phyloP scores from a whole-genome alignment of 805 yeast genomes.

The Cyberlindnera mississippiensis region DNA sequence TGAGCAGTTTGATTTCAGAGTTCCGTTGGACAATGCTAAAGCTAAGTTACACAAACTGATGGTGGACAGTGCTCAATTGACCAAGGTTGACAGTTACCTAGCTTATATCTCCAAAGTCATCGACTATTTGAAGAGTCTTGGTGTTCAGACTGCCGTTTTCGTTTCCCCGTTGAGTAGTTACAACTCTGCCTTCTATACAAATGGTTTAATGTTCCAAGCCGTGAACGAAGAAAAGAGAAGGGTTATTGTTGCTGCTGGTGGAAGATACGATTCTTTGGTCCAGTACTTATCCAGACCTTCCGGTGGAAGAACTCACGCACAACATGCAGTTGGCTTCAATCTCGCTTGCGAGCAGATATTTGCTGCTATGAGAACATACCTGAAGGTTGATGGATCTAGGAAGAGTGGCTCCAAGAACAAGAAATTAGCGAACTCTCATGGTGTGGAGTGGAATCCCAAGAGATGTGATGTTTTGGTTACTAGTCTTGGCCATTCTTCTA shows the following conservation, averaged over 20 bases:
- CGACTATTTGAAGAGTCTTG: constrained; percentile 50
- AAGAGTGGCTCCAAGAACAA: constrained; percentile 29
- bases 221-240: constrained; percentile 53
- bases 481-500: constrained; percentile 49
- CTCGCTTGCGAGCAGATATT: constrained; percentile 69
- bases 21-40: constrained; percentile 62
- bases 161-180: constrained; percentile 83
- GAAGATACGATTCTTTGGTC: constrained; percentile 80
- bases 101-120: constrained; percentile 58
- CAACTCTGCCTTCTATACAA: constrained; percentile 71
- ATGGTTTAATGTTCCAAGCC: constrained; percentile 87
- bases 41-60: constrained; percentile 61
- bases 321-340: constrained; percentile 82
- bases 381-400: constrained; percentile 33
- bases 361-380: constrained; percentile 45
- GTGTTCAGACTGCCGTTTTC: constrained; percentile 52
- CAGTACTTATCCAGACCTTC: constrained; percentile 59
- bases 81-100: constrained; percentile 59
- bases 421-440: constrained; percentile 33
- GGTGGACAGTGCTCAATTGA: constrained; percentile 66
- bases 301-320: constrained; percentile 32
- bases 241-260: constrained; percentile 79
- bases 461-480: constrained; percentile 83
- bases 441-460: constrained; percentile 46
- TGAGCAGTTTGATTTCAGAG: constrained; percentile 71